A percentile compares a stretch with the other conserved stretches of the same genome.
These are phyloP conservation scores for Leucocoprinus leucothites DNA, from an alignment of 768 basidiomycete species.

Conservation along the genomic window DNA sequence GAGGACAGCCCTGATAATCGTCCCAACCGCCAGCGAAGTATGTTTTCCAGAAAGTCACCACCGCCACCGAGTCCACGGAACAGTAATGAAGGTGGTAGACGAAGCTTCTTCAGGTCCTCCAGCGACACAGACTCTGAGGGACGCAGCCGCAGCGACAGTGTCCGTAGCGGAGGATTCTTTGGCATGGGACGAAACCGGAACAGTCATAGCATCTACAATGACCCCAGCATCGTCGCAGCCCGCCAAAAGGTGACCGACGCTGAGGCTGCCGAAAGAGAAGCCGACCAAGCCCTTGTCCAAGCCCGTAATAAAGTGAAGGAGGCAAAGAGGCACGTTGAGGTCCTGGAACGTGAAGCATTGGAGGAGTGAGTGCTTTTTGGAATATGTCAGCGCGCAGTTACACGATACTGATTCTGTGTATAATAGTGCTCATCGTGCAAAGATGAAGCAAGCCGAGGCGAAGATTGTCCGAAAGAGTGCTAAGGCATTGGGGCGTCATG, in stretches of 20 bases:
- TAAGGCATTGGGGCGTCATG: constrained; percentile 43
- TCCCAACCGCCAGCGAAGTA: constrained; percentile 22
- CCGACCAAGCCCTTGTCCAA: constrained; percentile 45
- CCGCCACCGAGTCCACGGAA: constrained; percentile 17
- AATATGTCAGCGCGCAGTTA: not conserved
- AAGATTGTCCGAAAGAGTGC: constrained; percentile 48
- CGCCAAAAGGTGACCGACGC: constrained; percentile 50
- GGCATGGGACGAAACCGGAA: constrained; percentile 19
- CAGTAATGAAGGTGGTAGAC: too few relatives aligned
- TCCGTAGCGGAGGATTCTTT: constrained; percentile 23
- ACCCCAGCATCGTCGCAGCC: constrained; percentile 45
- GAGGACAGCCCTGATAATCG: not conserved
- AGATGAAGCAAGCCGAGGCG: constrained; percentile 50
- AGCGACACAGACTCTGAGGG: constrained; percentile 13
- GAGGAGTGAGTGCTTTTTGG: constrained; percentile 42
- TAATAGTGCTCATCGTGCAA: constrained; percentile 45
- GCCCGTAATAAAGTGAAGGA: constrained; percentile 44
- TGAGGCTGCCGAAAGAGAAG: constrained; percentile 47
- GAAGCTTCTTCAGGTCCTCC: constrained; percentile 23
- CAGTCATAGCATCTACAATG: constrained; percentile 21
- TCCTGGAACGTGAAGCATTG: constrained; percentile 46
- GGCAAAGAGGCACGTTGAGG: constrained; percentile 45
- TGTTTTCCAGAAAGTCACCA: constrained; percentile 24
- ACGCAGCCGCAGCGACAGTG: constrained; percentile 8
- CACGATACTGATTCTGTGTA: too few relatives aligned